These are phyloP conservation scores for Mycena venus DNA, from an alignment of 768 basidiomycete genomes.

Conservation along the genomic window DNA sequence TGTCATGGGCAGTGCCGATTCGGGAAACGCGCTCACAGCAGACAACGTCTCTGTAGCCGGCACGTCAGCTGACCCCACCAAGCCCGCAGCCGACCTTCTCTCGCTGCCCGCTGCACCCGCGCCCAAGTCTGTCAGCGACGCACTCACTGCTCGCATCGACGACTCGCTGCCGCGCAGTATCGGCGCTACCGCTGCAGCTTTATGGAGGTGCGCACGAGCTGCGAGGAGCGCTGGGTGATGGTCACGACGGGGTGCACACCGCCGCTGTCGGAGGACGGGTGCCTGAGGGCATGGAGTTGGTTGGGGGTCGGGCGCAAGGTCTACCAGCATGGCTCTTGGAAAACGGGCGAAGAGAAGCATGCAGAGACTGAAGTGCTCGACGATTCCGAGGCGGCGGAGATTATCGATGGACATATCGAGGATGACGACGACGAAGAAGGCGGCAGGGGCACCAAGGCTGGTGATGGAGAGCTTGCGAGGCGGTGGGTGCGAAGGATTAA, in stretches of 20 bases:
- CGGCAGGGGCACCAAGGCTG: conserved; percentile 37
- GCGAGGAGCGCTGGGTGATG: conserved; percentile 86
- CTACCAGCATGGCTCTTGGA: conserved; percentile 97
- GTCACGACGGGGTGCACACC: conserved; percentile 77
- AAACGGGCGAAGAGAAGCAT: conserved; percentile 72
- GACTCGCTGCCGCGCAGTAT: conserved; percentile 83
- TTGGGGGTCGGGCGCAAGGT: conserved; percentile 87
- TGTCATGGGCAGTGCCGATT: conserved; percentile 68
- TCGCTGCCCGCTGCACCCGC: conserved; percentile 32
- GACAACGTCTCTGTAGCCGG: conserved; percentile 67
- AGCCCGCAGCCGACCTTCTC: conserved; percentile 13
- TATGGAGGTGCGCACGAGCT: conserved; percentile 92
- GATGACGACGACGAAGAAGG: conserved; percentile 75
- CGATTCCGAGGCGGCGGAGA: conserved; percentile 65
- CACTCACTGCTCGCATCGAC: conserved; percentile 68
- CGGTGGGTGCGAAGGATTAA: conserved; percentile 76
- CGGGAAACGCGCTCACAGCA: conserved; percentile 61
- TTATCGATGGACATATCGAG: conserved; percentile 86
- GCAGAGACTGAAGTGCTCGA: conserved; percentile 87
- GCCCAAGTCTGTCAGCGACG: conserved; percentile 63
- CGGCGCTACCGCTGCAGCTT: conserved; percentile 84
- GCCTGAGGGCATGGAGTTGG: conserved; percentile 98
- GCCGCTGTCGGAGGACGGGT: conserved; percentile 94
- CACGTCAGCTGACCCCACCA: conserved; percentile 40
- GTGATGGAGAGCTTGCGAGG: conserved; percentile 58